These are phyloP conservation scores for Voacanga thouarsii DNA, from an alignment of 257 asterid species.

Conservation along the genomic window DNA sequence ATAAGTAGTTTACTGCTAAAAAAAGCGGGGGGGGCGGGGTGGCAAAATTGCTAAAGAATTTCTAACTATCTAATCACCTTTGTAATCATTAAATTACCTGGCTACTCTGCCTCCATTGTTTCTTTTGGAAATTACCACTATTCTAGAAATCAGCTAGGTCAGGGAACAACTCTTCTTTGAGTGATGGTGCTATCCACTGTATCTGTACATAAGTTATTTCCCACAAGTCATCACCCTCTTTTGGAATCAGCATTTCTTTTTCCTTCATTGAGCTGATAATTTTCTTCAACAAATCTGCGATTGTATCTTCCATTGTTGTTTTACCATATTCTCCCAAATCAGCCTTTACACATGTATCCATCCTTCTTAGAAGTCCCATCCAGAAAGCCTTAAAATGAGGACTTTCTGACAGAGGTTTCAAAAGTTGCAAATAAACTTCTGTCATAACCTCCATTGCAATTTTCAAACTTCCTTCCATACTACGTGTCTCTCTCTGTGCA, in stretches of 20 bases:
- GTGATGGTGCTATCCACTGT: constrained; percentile 87
- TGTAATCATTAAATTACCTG: too few relatives aligned
- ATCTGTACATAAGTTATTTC: constrained; percentile 76
- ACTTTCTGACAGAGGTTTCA: constrained; percentile 72
- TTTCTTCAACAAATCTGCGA: constrained; percentile 60
- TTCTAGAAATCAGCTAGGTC: constrained; percentile 18
- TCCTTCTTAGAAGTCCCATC: constrained; percentile 74
- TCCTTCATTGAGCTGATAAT: constrained; percentile 74
- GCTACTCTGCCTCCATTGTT: too few relatives aligned
- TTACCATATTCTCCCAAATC: constrained; percentile 71
- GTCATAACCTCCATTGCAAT: constrained; percentile 73
- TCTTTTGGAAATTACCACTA: too few relatives aligned
- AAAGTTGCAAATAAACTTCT: constrained; percentile 53
- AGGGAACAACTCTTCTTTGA: constrained; percentile 77
- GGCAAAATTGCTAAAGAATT: too few relatives aligned
- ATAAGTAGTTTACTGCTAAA: too few relatives aligned
- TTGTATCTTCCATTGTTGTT: constrained; percentile 50
- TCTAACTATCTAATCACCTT: too few relatives aligned
- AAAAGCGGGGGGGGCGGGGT: too few relatives aligned
- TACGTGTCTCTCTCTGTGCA: constrained; percentile 77
- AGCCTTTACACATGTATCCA: constrained; percentile 89
- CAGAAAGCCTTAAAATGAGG: constrained; percentile 71
- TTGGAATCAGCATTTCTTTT: constrained; percentile 42
- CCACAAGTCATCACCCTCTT: constrained; percentile 77
- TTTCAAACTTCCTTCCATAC: constrained; percentile 87